Conservation (phyloP, 352 stramenopile species). For the Salisapilia sapeloensis region DNA sequence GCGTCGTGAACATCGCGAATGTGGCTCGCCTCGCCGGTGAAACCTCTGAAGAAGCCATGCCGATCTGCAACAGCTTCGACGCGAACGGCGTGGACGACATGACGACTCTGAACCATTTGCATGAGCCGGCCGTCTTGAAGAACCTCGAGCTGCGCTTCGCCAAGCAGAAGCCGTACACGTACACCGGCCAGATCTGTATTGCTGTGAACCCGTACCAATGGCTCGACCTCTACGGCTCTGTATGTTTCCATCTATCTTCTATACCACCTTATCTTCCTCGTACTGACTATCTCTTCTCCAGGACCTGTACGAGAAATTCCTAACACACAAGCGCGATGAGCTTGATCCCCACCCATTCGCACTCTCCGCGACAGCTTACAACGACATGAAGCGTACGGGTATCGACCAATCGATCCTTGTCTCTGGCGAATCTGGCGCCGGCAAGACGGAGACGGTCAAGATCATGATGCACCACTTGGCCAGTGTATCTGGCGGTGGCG, state of each 20-base stretch:
- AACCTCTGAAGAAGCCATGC: constrained; percentile 59
- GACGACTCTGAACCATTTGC: constrained; percentile 63
- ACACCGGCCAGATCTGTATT: constrained; percentile 68
- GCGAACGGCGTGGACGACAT: constrained; percentile 54
- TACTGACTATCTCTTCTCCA: constrained; percentile 1
- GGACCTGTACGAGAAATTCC: constrained; percentile 43
- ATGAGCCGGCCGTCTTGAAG: constrained; percentile 59
- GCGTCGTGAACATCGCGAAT: constrained; percentile 40
- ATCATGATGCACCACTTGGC: constrained; percentile 81
- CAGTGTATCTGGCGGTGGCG: constrained; percentile 47
- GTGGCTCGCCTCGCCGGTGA: constrained; percentile 52
- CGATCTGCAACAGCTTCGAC: constrained; percentile 70
- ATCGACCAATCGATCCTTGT: constrained; percentile 78
- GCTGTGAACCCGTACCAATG: constrained; percentile 72
- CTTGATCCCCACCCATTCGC: constrained; percentile 53
- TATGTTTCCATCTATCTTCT: too few relatives aligned
- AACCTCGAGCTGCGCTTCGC: constrained; percentile 58
- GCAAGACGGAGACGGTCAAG: constrained; percentile 81
- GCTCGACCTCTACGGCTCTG: constrained; percentile 50
- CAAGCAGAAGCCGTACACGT: constrained; percentile 61
- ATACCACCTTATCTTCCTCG: neutral
- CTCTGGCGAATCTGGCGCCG: constrained; percentile 39
- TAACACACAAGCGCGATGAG: constrained; percentile 29
- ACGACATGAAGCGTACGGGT: constrained; percentile 49
- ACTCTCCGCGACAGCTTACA: constrained; percentile 44